phyloP scores from a whole-genome alignment of 208 protist genomes.

The Leishmania guyanensis region DNA sequence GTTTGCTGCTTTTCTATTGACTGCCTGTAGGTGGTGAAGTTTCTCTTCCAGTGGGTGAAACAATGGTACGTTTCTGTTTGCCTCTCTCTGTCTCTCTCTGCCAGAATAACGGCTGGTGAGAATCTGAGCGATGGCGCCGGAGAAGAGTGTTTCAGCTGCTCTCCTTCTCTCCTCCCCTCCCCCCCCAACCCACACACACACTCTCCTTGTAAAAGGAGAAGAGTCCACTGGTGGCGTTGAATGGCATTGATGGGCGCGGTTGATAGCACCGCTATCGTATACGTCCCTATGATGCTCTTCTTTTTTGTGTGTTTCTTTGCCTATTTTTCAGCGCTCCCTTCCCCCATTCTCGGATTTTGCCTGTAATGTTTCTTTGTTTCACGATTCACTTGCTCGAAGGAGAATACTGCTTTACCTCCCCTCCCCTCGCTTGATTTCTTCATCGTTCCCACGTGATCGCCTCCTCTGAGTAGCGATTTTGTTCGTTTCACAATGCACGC shows the following conservation, averaged over 20 bases:
- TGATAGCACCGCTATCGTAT: not conserved
- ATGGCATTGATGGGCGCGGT: not conserved
- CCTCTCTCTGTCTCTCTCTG: not conserved
- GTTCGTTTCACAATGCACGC: not conserved
- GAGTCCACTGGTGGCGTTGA: not conserved
- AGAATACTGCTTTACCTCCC: not conserved
- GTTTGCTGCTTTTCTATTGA: not conserved
- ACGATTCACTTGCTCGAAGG: not conserved
- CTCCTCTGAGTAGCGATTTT: not conserved
- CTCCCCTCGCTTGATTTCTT: not conserved
- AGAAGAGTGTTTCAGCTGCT: not conserved
- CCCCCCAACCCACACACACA: not conserved
- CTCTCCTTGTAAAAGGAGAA: not conserved
- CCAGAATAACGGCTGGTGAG: not conserved
- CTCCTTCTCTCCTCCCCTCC: not conserved
- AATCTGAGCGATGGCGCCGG: not conserved
- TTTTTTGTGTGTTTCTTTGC: not conserved
- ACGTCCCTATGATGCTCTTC: not conserved
- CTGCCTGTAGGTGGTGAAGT: not conserved
- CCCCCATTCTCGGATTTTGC: not conserved
- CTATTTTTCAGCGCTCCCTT: not conserved
- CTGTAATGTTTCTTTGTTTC: not conserved
- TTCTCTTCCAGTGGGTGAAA: not conserved
- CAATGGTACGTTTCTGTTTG: not conserved
- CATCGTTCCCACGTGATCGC: not conserved